phyloP scores from a whole-genome alignment of 176 grass and related monocot species.

The Themeda triandra region DNA sequence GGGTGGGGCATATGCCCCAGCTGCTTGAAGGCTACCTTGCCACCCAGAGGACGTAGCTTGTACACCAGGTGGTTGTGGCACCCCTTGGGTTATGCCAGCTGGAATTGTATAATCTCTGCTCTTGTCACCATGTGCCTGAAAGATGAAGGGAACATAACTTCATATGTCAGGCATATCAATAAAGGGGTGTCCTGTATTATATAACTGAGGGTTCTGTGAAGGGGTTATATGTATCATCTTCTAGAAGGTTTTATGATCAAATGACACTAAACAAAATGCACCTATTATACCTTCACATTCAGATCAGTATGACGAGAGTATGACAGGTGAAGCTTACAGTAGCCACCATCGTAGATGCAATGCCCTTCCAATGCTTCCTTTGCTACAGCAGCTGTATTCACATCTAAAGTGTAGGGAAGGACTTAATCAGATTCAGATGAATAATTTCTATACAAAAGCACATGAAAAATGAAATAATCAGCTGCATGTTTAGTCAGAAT shows the following conservation, averaged over 20 bases:
- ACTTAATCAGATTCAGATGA: constrained; percentile 23
- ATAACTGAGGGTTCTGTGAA: background rate
- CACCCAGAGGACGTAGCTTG: constrained; percentile 41
- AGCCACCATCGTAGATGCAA: constrained; percentile 98
- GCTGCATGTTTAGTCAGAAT: constrained; percentile 1
- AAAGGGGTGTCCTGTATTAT: background rate
- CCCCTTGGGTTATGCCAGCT: constrained; percentile 38
- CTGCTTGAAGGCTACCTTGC: constrained; percentile 52
- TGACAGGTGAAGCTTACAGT: constrained; percentile 99
- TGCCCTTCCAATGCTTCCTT: constrained; percentile 97
- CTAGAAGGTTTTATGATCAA: constrained; percentile 9
- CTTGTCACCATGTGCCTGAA: constrained; percentile 92
- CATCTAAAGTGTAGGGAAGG: constrained; percentile 51
- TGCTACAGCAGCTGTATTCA: constrained; percentile 66
- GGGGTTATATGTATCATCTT: background rate
- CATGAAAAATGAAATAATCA: background rate
- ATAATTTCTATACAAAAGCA: background rate
- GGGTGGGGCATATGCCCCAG: constrained; percentile 41
- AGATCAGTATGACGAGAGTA: constrained; percentile 99
- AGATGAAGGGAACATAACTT: background rate
- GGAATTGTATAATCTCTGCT: constrained; percentile 95
- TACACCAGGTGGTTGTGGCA: constrained; percentile 41
- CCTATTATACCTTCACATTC: constrained; percentile 94
- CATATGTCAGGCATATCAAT: background rate
- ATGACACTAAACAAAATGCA: constrained; percentile 39